Base-by-base conservation (phyloP, 1,284 basidiomycete species). In the Tilletiopsis washingtonensis region DNA sequence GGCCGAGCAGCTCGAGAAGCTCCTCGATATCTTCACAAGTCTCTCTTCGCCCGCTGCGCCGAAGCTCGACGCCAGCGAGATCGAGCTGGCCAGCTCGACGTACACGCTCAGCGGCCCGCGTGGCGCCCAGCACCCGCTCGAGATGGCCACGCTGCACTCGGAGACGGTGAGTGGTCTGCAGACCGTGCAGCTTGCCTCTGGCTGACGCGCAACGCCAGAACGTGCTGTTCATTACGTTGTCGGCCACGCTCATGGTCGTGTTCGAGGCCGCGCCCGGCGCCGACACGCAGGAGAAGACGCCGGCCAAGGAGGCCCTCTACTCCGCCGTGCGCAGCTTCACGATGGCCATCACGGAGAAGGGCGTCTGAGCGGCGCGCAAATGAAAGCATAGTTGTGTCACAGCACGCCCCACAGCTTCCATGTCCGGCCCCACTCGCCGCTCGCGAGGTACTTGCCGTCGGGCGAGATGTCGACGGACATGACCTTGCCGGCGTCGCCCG, bases 401-500 rank as follows among this genome's bases (percentile, higher is more conserved):
- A n/a, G n/a, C n/a, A n/a, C n/a, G n/a, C n/a, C n/a, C n/a, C n/a
- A n/a, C 29, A 57, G 24, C 43, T 59, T 59, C 46, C 57, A 59
- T 17, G 55, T 59, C 21, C 55, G 27, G 11, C 45, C 43, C 42
- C 47, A 59, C 20, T 59, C 51, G 2, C 57, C 57, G 24, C 55
- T 57, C 1, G 55, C 57, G 4, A 59, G 17, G 27, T 50, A 49
- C 40, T 56, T n/a, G 14, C 57, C 57, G 40, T 65, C 59, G 5
- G 63, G 45, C 43, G 54, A 61, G 21, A 97, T 78, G 73, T 98
- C 94, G 26, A 93, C 90, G 29, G 87, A 90, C 94, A 98, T 98
- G 53, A 97, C 91, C 74, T 97, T 97, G 29, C 91, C 91, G 5
- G 87, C 85, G 71, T 97, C 93, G 14, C 90, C 91, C 27, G 87